Base-by-base conservation (phyloP, 2,329 filamentous ascomycete genomes). In the Phialemonium atrogriseum region DNA sequence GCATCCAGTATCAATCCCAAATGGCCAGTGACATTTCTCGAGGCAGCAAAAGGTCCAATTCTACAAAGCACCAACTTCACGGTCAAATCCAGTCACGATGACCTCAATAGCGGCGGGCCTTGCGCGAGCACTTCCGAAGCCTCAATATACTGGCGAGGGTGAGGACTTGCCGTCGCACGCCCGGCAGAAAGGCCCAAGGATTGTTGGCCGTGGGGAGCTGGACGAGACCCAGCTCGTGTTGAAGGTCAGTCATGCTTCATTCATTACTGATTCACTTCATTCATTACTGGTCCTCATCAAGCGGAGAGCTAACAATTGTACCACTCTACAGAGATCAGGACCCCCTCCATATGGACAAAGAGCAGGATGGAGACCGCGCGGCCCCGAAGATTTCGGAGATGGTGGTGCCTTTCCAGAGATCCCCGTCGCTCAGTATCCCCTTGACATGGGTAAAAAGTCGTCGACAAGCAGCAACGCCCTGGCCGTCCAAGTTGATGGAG, bases 401-500 rank as follows among this genome's bases (percentile, higher is more conserved):
- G 91, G 91, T 42, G 91, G 91, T 48, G 87, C 89, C 32, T 98
- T 95, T 52, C 91, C 91, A 22, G 89, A 96, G 60, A 80, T 95
- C 17, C 80, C 84, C 10, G 78, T 96, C 32, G 91, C 89, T 25
- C 91, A 98, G 53, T 98, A 96, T 53, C 91, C 91, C 9, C 73
- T 94, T 30, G 85, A 94, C 37, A 95, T 96, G 86, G 89, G 89
- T 36, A 77, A 80, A 48, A 93, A 94, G 59, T 64, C 75, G 7
- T 70, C 66, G 19, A 75, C 70, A 27, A 91, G 80, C 44, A 96
- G 94, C 60, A 96, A 94, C 60, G 88, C 91, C 34, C 71, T 98
- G 28, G 81, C 87, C n/a, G 71, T 96, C 19, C 84, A 94, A 54
- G 87, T 96, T 21, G 87, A 96, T 52, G 77, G 71, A 1, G 82